Evolutionary conservation across 2,329 filamentous ascomycete genomes (phyloP), one percentile per base, ranked within the genome.

Genomic region (Pleurostoma richardsiae): DNA sequence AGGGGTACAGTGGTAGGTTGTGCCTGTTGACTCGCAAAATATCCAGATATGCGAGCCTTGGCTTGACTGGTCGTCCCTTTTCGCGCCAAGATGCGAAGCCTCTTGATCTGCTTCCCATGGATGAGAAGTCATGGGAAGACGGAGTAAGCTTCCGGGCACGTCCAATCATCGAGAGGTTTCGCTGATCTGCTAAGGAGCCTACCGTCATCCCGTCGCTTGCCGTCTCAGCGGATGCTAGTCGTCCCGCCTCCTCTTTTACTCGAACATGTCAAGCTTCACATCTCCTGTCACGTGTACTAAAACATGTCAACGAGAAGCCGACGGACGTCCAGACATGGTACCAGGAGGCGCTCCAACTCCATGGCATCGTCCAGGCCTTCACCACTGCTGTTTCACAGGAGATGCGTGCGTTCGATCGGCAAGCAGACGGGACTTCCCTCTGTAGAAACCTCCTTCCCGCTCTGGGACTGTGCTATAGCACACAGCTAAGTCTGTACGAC

Each of bases 221-320:
- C 39, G 38, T 52, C 26, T 45, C 45, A 5, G 29, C 49, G 28
- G 46, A 49, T 8, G 41, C 39, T 28, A 19, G 45, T 11, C 28
- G 38, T 19, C 40, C 43, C 6, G 52, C 46, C 3, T 42, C 49
- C 3, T 46, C 52, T 4, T 54, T 50, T 39, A 47, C 52, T 30
- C 42, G 52, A 10, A 46, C 49, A 6, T 54, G 52, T 41, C 52
- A 54, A 41, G 49, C 52, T 7, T 45, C 49, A 6, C 43, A 50
- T 28, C 44, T 54, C 8, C 44, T 54, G 5, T 49, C 49, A 5
- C 49, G 52, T n/a, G 48, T 52, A 28, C 41, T 49, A n/a, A 39
- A 19, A 8, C 49, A 54, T 42, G 41, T 31, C 27, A 52, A 50
- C 42, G 40, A 50, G 39, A n/a, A 10, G 11, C 36, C 43, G 11